phyloP scores from a whole-genome alignment of 352 stramenopile species.

The Blastocystis sp. region DNA sequence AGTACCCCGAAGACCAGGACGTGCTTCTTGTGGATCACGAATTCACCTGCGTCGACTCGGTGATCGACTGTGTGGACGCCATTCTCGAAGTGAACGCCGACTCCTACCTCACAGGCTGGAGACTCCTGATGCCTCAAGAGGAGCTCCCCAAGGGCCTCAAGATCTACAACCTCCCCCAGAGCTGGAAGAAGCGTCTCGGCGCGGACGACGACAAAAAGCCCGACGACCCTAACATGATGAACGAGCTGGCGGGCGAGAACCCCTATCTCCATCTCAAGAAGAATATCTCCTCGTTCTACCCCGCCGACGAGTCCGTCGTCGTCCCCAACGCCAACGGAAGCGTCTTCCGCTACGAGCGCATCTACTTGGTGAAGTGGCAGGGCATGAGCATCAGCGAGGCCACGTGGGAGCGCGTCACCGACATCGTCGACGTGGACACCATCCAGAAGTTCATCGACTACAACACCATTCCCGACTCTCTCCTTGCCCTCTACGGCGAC shows the following conservation, averaged over 20 bases:
- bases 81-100: conserved; percentile 31
- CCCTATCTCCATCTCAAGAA: conserved; percentile 39
- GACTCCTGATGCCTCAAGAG: background rate
- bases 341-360: conserved; percentile 25
- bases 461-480: conserved; percentile 24
- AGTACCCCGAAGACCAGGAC: background rate
- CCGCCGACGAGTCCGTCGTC: background rate
- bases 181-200: conserved; percentile 34
- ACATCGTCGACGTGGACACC: conserved; percentile 19
- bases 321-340: background rate
- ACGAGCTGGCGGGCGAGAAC: conserved; percentile 33
- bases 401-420: conserved; percentile 32
- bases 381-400: conserved; percentile 24
- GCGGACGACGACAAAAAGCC: background rate
- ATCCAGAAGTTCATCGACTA: conserved; percentile 51
- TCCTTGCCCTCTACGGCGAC: conserved; percentile 19
- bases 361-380: conserved; percentile 52
- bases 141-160: background rate
- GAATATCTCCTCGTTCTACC: conserved; percentile 22
- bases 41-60: background rate
- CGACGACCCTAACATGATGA: background rate
- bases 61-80: conserved; percentile 45
- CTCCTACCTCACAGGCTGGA: conserved; percentile 26
- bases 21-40: conserved; percentile 2
- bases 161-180: conserved; percentile 37